These are phyloP conservation scores for Gymnopus androsaceus DNA, from an alignment of 1,284 basidiomycete genomes.

Conservation along the genomic window DNA sequence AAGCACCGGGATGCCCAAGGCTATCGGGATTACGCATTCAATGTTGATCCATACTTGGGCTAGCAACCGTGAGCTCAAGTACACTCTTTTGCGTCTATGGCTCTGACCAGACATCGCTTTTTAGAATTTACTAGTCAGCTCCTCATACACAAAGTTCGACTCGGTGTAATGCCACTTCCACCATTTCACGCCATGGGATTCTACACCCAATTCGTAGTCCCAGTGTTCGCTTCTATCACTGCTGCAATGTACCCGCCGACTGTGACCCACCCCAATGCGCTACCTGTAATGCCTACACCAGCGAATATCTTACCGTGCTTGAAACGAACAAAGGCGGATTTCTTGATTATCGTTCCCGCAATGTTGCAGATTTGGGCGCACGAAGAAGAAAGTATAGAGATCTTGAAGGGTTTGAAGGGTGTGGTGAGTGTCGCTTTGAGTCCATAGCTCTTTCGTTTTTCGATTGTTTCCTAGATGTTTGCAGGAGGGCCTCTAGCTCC, in stretches of 20 bases:
- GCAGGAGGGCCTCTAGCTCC: constrained; percentile 25
- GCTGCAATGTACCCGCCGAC: constrained; percentile 3
- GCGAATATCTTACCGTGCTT: neutral
- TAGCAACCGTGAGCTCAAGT: constrained; percentile 3
- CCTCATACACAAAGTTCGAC: constrained; percentile 15
- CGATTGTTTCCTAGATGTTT: constrained; percentile 22
- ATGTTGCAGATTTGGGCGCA: constrained; percentile 38
- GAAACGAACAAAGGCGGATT: neutral
- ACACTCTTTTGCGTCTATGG: neutral
- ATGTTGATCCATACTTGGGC: neutral
- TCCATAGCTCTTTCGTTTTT: neutral
- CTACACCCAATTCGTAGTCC: neutral
- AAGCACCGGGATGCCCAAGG: constrained; percentile 32
- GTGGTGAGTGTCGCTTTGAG: constrained; percentile 5
- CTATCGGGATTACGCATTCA: constrained; percentile 24
- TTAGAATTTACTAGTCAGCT: neutral
- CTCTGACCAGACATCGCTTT: constrained; percentile 19
- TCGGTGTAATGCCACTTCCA: neutral
- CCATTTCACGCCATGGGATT: constrained; percentile 6
- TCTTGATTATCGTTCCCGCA: constrained; percentile 28
- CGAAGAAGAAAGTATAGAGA: constrained; percentile 26
- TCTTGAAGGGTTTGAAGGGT: constrained; percentile 21
- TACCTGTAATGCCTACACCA: neutral
- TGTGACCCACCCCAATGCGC: constrained; percentile 10
- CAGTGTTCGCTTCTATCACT: neutral